Percentiles rank a stretch among this genome's conserved stretches.
Evolutionary conservation across 1,139 yeast genomes (phyloP).

Genomic region (Saccharomyces hybrid): DNA sequence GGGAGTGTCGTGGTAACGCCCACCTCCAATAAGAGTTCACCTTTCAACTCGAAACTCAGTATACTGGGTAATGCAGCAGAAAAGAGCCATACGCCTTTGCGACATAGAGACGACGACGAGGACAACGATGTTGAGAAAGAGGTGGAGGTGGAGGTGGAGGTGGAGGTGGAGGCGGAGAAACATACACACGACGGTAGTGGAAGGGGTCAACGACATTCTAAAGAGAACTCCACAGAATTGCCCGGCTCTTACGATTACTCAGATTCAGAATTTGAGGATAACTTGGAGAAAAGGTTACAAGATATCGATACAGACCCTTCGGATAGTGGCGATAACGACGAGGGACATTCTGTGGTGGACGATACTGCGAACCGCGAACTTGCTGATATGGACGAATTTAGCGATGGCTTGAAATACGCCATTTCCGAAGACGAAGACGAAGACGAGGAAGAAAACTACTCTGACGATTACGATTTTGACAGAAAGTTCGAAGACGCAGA

Average conservation of each 20-base stretch:
- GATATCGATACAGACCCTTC: slow-evolving; percentile 12
- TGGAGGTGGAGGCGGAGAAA: not conserved
- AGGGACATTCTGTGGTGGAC: slow-evolving; percentile 6
- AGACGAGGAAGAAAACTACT: slow-evolving; percentile 4
- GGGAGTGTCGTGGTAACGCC: slow-evolving; percentile 30
- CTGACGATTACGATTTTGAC: slow-evolving; percentile 2
- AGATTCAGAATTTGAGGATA: slow-evolving; percentile 32
- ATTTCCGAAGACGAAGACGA: not conserved
- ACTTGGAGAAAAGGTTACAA: slow-evolving; percentile 25
- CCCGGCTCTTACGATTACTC: slow-evolving; percentile 26
- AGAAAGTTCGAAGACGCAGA: slow-evolving; percentile 8
- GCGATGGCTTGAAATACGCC: slow-evolving; percentile 7
- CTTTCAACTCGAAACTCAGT: not conserved
- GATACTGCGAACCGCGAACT: not conserved
- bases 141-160: not conserved
- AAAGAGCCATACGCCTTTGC: not conserved
- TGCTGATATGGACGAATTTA: slow-evolving; percentile 7
- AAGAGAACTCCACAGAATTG: slow-evolving; percentile 5
- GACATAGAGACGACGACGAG: not conserved
- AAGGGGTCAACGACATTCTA: not conserved
- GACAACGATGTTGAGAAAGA: not conserved
- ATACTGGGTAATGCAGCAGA: slow-evolving; percentile 3
- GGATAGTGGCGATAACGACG: slow-evolving; percentile 6
- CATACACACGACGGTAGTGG: not conserved
- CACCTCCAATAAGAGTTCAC: not conserved